Base-by-base conservation (phyloP, 306 rosid genomes). In the Oemleria cerasiformis region DNA sequence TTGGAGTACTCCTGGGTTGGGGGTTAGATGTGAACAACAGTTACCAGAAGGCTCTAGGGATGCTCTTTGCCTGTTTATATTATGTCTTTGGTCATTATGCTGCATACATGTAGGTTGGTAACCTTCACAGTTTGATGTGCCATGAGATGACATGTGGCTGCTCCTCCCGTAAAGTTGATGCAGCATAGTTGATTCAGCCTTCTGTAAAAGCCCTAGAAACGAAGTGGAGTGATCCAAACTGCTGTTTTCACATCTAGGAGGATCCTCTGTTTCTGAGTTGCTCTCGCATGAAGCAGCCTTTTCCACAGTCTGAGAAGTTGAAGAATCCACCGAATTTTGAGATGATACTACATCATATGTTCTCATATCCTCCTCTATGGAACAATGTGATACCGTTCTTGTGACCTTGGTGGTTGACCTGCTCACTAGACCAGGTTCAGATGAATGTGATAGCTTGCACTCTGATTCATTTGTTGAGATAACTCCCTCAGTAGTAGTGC, bases 211-310 rank as follows among this genome's bases (percentile, higher is more conserved):
- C 82, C 82, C 80, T 72, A 74, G 40, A 71, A 84, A 77, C 30
- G 84, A 79, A 79, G 70, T 74, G 58, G 53, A 73, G 71, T 68
- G 78, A 53, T 83, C 48, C 8, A 68, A 34, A 64, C 25, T 77
- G 59, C 68, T 81, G 73, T 79, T 68, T 82, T 72, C 80, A 66
- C 80, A 73, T 53, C 77, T 60, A 58, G 92, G 84, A 43, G 77
- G 81, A 75, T 82, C 84, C 79, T 85, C 94, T 51, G 83, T 77
- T 80, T 86, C 94, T 41, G 94, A 90, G 84, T 93, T 87, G 83
- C 92, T 86, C 67, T 83, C 93, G 70, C 83, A 87, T 16, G 88
- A 87, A 63, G 84, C 84, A 11, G 85, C 53, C 71, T 85, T 89
- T 68, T 91, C 97, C 72, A 77, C 80, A 73, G 87, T 81, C 75